A percentile compares a stretch with the other conserved stretches of the same genome.
Conservation (phyloP, 108 stramenopile species). For the Cylindrotheca fusiformis region DNA sequence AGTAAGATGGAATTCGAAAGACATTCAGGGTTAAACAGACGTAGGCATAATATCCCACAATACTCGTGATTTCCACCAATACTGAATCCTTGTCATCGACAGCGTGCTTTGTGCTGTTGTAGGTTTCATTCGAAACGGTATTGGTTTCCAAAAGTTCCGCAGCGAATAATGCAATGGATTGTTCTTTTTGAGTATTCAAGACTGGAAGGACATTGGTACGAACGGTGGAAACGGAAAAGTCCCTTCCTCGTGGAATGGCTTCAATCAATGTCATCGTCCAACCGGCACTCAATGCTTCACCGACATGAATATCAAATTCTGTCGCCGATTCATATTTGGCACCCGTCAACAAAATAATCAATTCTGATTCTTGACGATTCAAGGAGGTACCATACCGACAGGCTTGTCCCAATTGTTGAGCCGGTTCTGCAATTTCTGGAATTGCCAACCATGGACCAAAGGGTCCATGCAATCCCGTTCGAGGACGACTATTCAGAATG, state of each 20-base stretch:
- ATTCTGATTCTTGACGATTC: conserved; percentile 61
- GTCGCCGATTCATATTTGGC: conserved; percentile 58
- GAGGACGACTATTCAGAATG: conserved; percentile 61
- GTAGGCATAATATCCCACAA: conserved; percentile 80
- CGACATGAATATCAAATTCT: conserved; percentile 76
- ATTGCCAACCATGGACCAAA: conserved; percentile 85
- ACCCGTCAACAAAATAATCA: conserved; percentile 76
- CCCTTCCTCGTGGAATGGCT: conserved; percentile 58
- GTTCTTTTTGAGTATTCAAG: conserved; percentile 55
- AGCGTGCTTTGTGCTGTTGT: conserved; percentile 40
- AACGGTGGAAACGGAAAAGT: conserved; percentile 49
- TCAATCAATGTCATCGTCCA: conserved; percentile 46
- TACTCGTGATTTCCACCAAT: conserved; percentile 76
- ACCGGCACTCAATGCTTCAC: conserved; percentile 72
- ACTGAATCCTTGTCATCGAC: conserved; percentile 56
- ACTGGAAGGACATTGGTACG: conserved; percentile 42
- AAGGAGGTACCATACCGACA: conserved; percentile 70
- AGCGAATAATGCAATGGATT: conserved; percentile 57
- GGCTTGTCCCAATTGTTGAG: conserved; percentile 57
- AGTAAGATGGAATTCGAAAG: conserved; percentile 61
- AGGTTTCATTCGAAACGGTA: conserved; percentile 75
- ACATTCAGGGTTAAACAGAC: conserved; percentile 79
- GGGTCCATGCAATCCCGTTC: conserved; percentile 77
- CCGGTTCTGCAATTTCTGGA: conserved; percentile 63
- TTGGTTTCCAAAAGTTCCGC: conserved; percentile 73